These are phyloP conservation scores for Davidsoniella eucalypti DNA, from an alignment of 2,329 filamentous ascomycete genomes.

Conservation along the genomic window DNA sequence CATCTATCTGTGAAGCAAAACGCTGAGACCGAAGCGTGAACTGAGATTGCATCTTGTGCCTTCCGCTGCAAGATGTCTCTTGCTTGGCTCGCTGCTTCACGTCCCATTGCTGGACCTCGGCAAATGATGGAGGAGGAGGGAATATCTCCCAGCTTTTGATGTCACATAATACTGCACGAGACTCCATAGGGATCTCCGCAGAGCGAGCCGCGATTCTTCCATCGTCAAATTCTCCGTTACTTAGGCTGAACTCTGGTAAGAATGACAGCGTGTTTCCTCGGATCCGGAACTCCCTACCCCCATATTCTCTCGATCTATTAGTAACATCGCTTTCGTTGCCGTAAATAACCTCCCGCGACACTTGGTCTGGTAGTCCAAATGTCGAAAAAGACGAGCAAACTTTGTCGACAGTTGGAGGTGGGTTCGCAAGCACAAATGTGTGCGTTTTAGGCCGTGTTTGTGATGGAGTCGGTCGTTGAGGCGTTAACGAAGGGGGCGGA, in stretches of 20 bases:
- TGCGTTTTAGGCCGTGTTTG: background rate
- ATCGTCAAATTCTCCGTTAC: constrained; percentile 23
- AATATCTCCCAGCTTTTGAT: constrained; percentile 63
- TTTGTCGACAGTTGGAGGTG: constrained; percentile 16
- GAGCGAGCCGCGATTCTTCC: background rate
- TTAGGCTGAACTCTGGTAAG: constrained; percentile 60
- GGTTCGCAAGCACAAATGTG: constrained; percentile 3
- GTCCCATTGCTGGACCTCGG: constrained; percentile 53
- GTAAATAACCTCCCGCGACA: constrained; percentile 79
- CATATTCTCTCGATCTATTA: constrained; percentile 62
- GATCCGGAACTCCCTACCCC: constrained; percentile 68
- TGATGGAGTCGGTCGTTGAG: background rate
- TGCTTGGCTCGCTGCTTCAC: background rate
- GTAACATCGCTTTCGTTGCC: constrained; percentile 73
- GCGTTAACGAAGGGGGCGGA: background rate
- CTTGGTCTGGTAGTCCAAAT: constrained; percentile 38
- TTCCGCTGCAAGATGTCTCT: background rate
- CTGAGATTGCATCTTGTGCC: background rate
- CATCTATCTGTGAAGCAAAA: constrained; percentile 67
- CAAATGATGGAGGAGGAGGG: constrained; percentile 48
- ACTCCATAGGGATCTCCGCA: background rate
- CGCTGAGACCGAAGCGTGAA: background rate
- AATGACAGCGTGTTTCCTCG: constrained; percentile 61
- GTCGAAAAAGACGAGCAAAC: constrained; percentile 16
- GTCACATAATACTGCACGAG: constrained; percentile 14